A percentile compares a stretch with the other conserved stretches of the same genome.
These are phyloP conservation scores for Glycine latifolia DNA, from an alignment of 306 rosid species.

Conservation along the genomic window DNA sequence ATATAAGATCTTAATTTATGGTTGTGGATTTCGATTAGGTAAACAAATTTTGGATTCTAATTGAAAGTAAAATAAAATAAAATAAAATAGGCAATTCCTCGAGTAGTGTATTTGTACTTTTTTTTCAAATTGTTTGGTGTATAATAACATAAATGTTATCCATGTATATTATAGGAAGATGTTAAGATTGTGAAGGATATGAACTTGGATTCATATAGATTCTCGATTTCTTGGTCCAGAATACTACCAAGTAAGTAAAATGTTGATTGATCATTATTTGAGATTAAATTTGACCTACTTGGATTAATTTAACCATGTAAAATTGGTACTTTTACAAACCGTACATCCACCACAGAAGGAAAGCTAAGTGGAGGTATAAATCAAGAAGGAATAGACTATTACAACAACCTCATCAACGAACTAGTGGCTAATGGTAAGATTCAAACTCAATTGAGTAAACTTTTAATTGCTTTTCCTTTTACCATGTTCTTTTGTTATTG, in stretches of 20 bases:
- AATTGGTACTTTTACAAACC: neutral
- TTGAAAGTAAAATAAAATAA: neutral
- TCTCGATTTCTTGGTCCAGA: conserved; percentile 83
- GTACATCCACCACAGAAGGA: conserved; percentile 49
- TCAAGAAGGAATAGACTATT: conserved; percentile 60
- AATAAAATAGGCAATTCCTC: neutral
- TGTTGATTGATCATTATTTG: neutral
- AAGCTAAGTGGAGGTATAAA: conserved; percentile 68
- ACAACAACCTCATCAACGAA: conserved; percentile 67
- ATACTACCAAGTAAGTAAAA: conserved; percentile 64
- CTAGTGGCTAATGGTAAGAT: conserved; percentile 58
- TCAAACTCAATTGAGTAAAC: neutral
- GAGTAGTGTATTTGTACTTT: neutral
- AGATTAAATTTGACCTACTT: neutral
- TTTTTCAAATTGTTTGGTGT: neutral
- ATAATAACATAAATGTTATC: neutral
- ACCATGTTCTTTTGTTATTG: neutral
- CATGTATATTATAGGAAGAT: conserved; percentile 58
- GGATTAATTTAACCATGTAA: neutral
- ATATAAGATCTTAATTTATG: neutral
- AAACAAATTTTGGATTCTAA: neutral
- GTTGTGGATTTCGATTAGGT: neutral
- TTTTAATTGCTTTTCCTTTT: neutral
- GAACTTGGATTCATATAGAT: conserved; percentile 68
- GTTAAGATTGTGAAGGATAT: conserved; percentile 63